Evolutionary conservation across 148 eudicot genomes (phyloP), one percentile per base, ranked within the genome.

Genomic region (Persicaria tinctoria): DNA sequence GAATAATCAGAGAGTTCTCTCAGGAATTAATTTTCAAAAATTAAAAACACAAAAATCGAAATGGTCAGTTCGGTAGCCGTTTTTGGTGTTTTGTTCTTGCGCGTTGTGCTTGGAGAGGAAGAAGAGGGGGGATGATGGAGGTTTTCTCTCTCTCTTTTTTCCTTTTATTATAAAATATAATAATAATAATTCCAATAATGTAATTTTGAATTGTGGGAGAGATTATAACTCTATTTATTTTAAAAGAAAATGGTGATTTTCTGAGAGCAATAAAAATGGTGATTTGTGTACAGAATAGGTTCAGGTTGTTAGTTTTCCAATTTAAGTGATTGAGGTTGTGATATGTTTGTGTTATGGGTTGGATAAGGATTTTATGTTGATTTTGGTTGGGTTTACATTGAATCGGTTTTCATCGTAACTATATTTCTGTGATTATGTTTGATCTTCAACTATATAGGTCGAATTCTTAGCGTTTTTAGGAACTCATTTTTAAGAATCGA

Each of bases 71-170:
- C 16, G 68, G 68, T 63, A 63, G 68, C 68, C 68, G 68, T 63
- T 63, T 63, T 63, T 63, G 68, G 68, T 63, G 68, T 63, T 63
- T 63, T 63, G 68, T 63, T 63, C 68, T 12, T 63, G 68, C 68
- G 68, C 68, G 68, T 63, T 63, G 68, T 63, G 68, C 68, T 63
- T 63, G 68, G 68, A 63, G 68, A 63, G 46, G 68, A 63, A 63
- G 68, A 63, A 63, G 68, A 63, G 68, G 68, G 68, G 46, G 12
- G 53, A 63, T 63, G 68, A 27, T 44, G 68, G 46, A 32, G 68
- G 46, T 27, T 63, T 63, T 63, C 46, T 32, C 32, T 57, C 63
- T 57, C 0, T 11, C 4, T 27, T 62, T 27, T 62, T 3, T 20
- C 9, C 5, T 3, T 23, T 60, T 23, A 23, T 27, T 50, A 8